Conservation (phyloP, 352 stramenopile genomes). For the Globisporangium spinosum region DNA sequence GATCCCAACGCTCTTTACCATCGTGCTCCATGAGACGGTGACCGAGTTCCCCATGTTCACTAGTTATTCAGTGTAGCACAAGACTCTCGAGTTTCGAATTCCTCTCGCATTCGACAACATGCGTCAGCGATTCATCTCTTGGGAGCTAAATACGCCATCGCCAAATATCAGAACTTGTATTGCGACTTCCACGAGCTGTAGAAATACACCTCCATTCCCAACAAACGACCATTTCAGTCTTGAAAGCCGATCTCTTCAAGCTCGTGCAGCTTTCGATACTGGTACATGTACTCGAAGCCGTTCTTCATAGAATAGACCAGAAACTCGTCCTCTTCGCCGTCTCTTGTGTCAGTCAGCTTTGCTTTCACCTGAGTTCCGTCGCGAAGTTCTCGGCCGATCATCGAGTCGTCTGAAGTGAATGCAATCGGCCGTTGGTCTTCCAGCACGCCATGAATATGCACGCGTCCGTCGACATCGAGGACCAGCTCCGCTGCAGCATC, state of each 20-base stretch:
- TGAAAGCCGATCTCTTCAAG: conserved; percentile 12
- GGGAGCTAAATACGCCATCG: too few relatives aligned
- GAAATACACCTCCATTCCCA: neutral
- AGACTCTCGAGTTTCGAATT: too few relatives aligned
- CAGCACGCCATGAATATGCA: conserved; percentile 54
- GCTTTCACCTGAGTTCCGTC: conserved; percentile 71
- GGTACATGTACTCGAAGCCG: conserved; percentile 61
- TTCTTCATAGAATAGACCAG: conserved; percentile 62
- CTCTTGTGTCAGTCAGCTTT: conserved; percentile 26
- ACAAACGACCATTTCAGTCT: conserved; percentile 1
- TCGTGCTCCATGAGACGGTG: neutral
- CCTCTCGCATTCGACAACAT: too few relatives aligned
- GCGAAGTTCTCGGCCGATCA: conserved; percentile 42
- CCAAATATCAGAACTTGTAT: too few relatives aligned
- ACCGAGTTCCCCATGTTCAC: conserved; percentile 2
- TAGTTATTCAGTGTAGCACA: neutral
- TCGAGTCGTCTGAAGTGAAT: conserved; percentile 37
- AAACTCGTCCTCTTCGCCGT: conserved; percentile 33
- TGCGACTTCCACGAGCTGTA: neutral
- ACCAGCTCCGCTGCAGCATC: conserved; percentile 72
- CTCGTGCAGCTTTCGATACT: conserved; percentile 11
- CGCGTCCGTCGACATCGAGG: conserved; percentile 45
- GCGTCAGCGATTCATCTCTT: too few relatives aligned
- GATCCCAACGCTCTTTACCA: neutral
- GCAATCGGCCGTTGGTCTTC: conserved; percentile 41